phyloP scores from a whole-genome alignment of 495 filamentous ascomycete genomes.

The Aspergillus indologenus region DNA sequence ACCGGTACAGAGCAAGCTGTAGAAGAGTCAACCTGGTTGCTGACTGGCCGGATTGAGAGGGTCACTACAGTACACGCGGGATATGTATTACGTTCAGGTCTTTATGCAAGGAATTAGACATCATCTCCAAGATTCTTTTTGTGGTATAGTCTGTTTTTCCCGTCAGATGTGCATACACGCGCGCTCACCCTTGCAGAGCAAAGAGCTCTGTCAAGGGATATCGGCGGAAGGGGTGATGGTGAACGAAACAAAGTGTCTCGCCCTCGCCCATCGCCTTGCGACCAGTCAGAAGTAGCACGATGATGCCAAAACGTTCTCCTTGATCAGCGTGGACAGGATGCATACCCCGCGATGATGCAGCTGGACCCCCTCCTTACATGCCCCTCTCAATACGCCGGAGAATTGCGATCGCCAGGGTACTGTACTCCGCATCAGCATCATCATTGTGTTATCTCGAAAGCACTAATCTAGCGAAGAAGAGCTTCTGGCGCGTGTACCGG shows the following conservation, averaged over 20 bases:
- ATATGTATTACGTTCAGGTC: not conserved
- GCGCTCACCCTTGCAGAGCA: slow-evolving; percentile 4
- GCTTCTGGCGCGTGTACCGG: not conserved
- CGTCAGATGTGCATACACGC: not conserved
- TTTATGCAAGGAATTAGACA: slow-evolving; percentile 6
- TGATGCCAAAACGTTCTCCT: not conserved
- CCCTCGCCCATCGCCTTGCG: not conserved
- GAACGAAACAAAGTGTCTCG: not conserved
- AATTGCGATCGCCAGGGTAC: not conserved
- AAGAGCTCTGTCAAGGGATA: slow-evolving; percentile 7
- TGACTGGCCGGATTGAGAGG: slow-evolving; percentile 3
- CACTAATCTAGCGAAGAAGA: not conserved
- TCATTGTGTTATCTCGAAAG: not conserved
- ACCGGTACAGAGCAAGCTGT: slow-evolving; percentile 40
- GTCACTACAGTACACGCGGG: not conserved
- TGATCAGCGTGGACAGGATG: not conserved
- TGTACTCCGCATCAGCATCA: not conserved
- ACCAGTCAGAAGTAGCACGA: not conserved
- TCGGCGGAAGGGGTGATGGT: not conserved
- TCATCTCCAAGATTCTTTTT: not conserved
- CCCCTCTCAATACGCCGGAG: not conserved
- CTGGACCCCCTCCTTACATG: not conserved
- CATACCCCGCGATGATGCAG: not conserved
- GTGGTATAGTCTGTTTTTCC: not conserved
- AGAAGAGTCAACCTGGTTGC: slow-evolving; percentile 8